Conservation (phyloP, 768 basidiomycete species). For the Boletus subparvulus region DNA sequence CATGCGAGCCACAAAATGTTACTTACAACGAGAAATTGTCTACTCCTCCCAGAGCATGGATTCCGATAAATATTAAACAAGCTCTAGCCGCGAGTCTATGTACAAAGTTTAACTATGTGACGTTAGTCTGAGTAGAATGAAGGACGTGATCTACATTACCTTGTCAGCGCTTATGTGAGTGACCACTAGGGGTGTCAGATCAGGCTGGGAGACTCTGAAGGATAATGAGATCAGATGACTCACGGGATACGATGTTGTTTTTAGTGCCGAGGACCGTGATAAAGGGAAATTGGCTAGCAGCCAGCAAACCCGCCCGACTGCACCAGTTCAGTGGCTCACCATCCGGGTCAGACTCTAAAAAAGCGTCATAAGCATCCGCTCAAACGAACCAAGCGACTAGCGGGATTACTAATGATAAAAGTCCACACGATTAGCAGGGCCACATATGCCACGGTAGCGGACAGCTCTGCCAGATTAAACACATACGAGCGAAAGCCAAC, state of each 20-base stretch:
- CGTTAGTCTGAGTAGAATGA: neutral
- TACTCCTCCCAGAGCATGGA: constrained; percentile 40
- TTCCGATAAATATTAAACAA: constrained; percentile 46
- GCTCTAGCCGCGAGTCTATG: constrained; percentile 50
- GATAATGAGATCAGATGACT: neutral
- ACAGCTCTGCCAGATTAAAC: constrained; percentile 43
- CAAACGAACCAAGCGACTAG: neutral
- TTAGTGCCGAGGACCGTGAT: constrained; percentile 45
- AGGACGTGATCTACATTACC: constrained; percentile 1
- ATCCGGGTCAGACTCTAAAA: constrained; percentile 19
- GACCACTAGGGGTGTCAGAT: constrained; percentile 12
- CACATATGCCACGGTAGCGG: constrained; percentile 38
- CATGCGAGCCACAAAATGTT: neutral
- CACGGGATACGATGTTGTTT: constrained; percentile 33
- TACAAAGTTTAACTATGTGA: constrained; percentile 33
- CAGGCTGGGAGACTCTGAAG: neutral
- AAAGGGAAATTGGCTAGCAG: constrained; percentile 38
- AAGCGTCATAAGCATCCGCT: neutral
- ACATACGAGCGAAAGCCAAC: constrained; percentile 37
- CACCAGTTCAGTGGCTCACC: constrained; percentile 32
- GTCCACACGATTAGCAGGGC: constrained; percentile 37
- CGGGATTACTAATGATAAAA: constrained; percentile 37
- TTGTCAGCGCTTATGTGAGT: constrained; percentile 25
- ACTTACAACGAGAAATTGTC: constrained; percentile 16
- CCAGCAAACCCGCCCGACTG: constrained; percentile 33